Conservation (phyloP, 768 basidiomycete genomes). For the Mrakia frigida region DNA sequence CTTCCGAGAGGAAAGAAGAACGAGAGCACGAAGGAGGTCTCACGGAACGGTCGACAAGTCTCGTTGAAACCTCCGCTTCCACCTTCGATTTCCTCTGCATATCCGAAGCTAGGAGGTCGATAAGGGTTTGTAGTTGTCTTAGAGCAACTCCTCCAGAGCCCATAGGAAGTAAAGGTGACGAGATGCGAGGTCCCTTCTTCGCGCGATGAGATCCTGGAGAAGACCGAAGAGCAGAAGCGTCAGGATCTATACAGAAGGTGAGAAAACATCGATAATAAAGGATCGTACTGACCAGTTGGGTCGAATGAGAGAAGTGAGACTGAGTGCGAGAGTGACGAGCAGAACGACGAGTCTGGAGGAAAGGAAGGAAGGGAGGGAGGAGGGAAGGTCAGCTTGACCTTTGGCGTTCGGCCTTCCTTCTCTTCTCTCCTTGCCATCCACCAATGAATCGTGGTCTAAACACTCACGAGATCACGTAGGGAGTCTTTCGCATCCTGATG, state of each 20-base stretch:
- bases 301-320: slow-evolving; percentile 15
- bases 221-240: background rate
- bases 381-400: background rate
- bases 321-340: slow-evolving; percentile 3
- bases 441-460: background rate
- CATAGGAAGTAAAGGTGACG: background rate
- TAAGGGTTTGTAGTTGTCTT: background rate
- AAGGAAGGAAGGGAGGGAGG: background rate
- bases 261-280: background rate
- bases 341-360: slow-evolving; percentile 13
- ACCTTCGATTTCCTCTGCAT: background rate
- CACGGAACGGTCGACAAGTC: slow-evolving; percentile 19
- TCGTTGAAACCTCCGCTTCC: background rate
- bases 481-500: slow-evolving; percentile 23
- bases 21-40: background rate
- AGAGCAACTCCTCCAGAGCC: slow-evolving; percentile 24
- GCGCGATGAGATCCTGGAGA: background rate
- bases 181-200: background rate
- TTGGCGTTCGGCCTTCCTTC: no score
- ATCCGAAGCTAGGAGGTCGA: background rate
- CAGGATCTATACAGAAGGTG: no score
- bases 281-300: slow-evolving; percentile 15
- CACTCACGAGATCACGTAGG: slow-evolving; percentile 24
- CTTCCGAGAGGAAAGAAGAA: background rate
- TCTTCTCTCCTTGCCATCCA: background rate